phyloP scores from a whole-genome alignment of 2,329 filamentous ascomycete genomes.

The Hypoxylon sp. region DNA sequence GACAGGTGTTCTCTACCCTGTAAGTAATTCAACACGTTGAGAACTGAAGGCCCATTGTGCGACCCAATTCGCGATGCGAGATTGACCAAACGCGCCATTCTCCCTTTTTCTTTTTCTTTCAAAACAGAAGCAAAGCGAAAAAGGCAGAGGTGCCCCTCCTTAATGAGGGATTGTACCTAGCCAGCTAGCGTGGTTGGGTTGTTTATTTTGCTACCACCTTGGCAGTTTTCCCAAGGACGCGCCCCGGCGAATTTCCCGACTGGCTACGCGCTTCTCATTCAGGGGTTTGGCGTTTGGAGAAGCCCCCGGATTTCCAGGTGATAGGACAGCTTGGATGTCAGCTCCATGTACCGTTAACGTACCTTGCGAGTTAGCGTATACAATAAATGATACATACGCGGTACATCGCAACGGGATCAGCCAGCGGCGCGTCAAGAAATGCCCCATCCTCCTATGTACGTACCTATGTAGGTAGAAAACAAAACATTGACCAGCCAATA shows the following conservation, averaged over 20 bases:
- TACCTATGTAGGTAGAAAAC: slow-evolving; percentile 11
- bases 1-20: slow-evolving; percentile 37
- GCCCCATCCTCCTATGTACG: slow-evolving; percentile 6
- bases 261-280: slow-evolving; percentile 42
- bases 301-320: slow-evolving; percentile 42
- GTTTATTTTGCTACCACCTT: slow-evolving; percentile 43
- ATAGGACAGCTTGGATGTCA: slow-evolving; percentile 44
- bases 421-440: slow-evolving; percentile 24
- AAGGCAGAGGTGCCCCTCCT: slow-evolving; percentile 34
- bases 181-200: slow-evolving; percentile 39
- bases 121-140: slow-evolving; percentile 32
- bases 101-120: slow-evolving; percentile 28
- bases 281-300: slow-evolving; percentile 49
- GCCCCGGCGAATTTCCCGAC: slow-evolving; percentile 51
- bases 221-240: slow-evolving; percentile 36
- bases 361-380: not conserved
- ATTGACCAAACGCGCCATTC: slow-evolving; percentile 34
- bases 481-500: slow-evolving; percentile 27
- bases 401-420: slow-evolving; percentile 13
- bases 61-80: slow-evolving; percentile 36
- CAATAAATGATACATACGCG: not conserved
- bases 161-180: slow-evolving; percentile 25
- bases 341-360: slow-evolving; percentile 3
- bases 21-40: slow-evolving; percentile 45
- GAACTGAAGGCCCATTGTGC: slow-evolving; percentile 33